These are phyloP conservation scores for Coniochaeta sp. DNA, from an alignment of 2,329 filamentous ascomycete genomes.

Conservation along the genomic window DNA sequence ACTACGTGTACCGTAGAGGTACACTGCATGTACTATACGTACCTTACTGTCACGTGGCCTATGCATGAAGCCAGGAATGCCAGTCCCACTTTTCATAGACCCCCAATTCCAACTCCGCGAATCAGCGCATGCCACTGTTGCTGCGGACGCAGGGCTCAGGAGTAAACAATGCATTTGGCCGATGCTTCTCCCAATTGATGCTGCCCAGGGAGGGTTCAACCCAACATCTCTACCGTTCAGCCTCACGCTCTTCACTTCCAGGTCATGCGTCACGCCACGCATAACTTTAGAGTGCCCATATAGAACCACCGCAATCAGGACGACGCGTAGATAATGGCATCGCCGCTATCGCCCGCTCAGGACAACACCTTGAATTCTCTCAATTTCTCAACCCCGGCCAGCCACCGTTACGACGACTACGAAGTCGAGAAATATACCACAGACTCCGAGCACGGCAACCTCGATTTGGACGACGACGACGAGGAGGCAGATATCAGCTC, in stretches of 20 bases:
- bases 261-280: neutral
- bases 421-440: slow-evolving; percentile 22
- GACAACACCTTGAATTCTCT: slow-evolving; percentile 32
- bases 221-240: neutral
- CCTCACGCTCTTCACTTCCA: neutral
- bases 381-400: slow-evolving; percentile 26
- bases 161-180: neutral
- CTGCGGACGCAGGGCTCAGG: neutral
- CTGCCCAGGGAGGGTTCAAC: neutral
- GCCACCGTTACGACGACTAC: slow-evolving; percentile 23
- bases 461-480: slow-evolving; percentile 11
- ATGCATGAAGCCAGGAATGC: neutral
- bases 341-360: slow-evolving; percentile 30
- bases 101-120: neutral
- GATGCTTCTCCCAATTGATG: neutral
- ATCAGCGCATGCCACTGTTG: neutral
- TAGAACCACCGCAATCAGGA: neutral
- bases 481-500: slow-evolving; percentile 13
- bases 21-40: no score
- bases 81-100: neutral
- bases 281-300: neutral
- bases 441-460: slow-evolving; percentile 16
- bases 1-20: no score
- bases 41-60: neutral
- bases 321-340: slow-evolving; percentile 22